These are phyloP conservation scores for Hypoxylon rubiginosum DNA, from an alignment of 2,329 filamentous ascomycete genomes.

Conservation along the genomic window DNA sequence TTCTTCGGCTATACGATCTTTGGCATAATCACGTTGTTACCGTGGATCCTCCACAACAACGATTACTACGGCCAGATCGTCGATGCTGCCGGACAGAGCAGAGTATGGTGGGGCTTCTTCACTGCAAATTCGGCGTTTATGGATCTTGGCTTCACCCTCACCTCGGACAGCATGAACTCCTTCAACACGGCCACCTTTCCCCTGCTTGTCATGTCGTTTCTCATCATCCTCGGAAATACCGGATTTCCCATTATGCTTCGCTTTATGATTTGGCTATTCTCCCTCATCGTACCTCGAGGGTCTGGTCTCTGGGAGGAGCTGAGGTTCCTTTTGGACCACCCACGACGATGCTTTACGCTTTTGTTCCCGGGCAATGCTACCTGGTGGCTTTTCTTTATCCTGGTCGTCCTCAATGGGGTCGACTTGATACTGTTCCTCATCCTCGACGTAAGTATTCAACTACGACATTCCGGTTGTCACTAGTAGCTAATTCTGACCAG, in stretches of 20 bases:
- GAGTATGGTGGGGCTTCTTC: constrained; percentile 93
- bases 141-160: constrained; percentile 93
- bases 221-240: constrained; percentile 95
- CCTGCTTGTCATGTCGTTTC: constrained; percentile 82
- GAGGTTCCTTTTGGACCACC: constrained; percentile 91
- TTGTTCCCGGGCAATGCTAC: constrained; percentile 91
- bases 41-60: constrained; percentile 80
- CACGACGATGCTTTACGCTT: constrained; percentile 94
- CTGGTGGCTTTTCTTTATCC: constrained; percentile 94
- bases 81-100: constrained; percentile 70
- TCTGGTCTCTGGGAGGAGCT: constrained; percentile 90
- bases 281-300: constrained; percentile 72
- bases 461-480: background rate
- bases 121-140: constrained; percentile 91
- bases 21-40: constrained; percentile 78
- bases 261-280: constrained; percentile 88
- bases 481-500: constrained; percentile 56
- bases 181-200: constrained; percentile 84
- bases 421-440: constrained; percentile 94
- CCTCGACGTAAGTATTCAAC: constrained; percentile 76
- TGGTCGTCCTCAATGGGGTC: constrained; percentile 83
- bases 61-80: constrained; percentile 75
- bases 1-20: constrained; percentile 87
- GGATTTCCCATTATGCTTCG: constrained; percentile 95
- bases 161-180: constrained; percentile 92